Evolutionary conservation across 495 filamentous ascomycete genomes (phyloP).

Genomic region (Niebla homalea): DNA sequence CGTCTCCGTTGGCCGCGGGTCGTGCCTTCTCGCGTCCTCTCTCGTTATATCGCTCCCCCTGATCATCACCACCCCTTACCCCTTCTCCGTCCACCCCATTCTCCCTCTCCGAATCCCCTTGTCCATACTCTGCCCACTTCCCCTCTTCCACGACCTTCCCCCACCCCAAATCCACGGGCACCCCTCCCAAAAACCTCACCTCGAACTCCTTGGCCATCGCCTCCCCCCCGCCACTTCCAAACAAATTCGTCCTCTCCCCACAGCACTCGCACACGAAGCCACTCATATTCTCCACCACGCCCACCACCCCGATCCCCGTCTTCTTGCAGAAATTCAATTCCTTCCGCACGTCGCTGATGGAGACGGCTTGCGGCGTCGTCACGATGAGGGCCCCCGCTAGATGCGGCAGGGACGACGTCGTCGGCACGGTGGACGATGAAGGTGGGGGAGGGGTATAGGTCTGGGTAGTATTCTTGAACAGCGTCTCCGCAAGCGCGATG

Average conservation of each 20-base stretch:
- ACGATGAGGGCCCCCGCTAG: slow-evolving; percentile 79
- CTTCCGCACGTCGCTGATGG: slow-evolving; percentile 86
- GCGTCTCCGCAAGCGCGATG: slow-evolving; percentile 80
- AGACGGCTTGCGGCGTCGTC: slow-evolving; percentile 89
- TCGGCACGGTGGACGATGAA: slow-evolving; percentile 14
- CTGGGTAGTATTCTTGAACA: slow-evolving; percentile 41
- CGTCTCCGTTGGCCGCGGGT: slow-evolving; percentile 4
- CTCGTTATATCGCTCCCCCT: slow-evolving; percentile 28
- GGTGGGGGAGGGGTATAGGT: slow-evolving; percentile 19
- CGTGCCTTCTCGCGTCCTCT: slow-evolving; percentile 9
- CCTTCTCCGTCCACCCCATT: slow-evolving; percentile 17
- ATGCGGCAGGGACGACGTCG: slow-evolving; percentile 21
- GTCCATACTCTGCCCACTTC: slow-evolving; percentile 25
- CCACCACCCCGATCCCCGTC: slow-evolving; percentile 66
- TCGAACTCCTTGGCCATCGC: slow-evolving; percentile 79
- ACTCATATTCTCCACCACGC: slow-evolving; percentile 95
- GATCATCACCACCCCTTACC: slow-evolving; percentile 34
- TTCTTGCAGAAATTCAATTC: slow-evolving; percentile 93
- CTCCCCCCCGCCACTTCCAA: slow-evolving; percentile 76
- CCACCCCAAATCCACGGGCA: slow-evolving; percentile 76
- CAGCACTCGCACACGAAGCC: slow-evolving; percentile 95
- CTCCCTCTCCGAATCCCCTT: slow-evolving; percentile 24
- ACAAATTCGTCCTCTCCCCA: slow-evolving; percentile 84
- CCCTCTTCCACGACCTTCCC: slow-evolving; percentile 53
- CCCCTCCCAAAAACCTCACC: slow-evolving; percentile 70